These are phyloP conservation scores for Podosphaera leucotricha DNA, from an alignment of 2,329 filamentous ascomycete genomes.

Conservation along the genomic window DNA sequence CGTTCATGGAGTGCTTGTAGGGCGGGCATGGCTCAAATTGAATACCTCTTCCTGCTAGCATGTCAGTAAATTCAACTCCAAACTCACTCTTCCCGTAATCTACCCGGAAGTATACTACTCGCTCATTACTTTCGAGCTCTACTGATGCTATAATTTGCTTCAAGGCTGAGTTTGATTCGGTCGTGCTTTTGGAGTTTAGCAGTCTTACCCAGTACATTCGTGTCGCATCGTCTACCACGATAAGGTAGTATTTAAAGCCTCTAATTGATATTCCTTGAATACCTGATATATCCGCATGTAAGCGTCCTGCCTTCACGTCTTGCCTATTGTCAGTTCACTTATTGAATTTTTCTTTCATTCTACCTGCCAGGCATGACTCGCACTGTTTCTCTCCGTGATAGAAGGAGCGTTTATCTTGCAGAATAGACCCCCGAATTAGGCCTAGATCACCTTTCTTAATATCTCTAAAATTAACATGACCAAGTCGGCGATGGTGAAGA, in stretches of 20 bases:
- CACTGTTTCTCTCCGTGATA: not conserved
- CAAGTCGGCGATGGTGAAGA: not conserved
- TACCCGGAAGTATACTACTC: too few relatives aligned
- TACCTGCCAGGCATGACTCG: not conserved
- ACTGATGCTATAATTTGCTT: too few relatives aligned
- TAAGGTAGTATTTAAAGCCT: too few relatives aligned
- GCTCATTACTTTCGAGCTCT: too few relatives aligned
- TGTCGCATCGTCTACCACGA: too few relatives aligned
- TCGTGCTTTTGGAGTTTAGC: too few relatives aligned
- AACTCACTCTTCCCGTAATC: too few relatives aligned
- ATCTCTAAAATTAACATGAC: not conserved
- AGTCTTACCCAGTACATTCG: too few relatives aligned
- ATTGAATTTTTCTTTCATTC: not conserved
- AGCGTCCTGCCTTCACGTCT: not conserved
- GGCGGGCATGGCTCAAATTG: not conserved
- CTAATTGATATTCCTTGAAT: too few relatives aligned
- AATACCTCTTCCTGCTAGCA: not conserved
- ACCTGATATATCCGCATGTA: too few relatives aligned
- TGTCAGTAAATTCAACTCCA: too few relatives aligned
- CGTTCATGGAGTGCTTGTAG: not conserved
- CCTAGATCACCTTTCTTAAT: not conserved
- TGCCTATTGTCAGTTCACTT: not conserved
- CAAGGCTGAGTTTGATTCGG: too few relatives aligned
- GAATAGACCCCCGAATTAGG: not conserved
- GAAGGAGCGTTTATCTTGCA: not conserved